These are phyloP conservation scores for Diaporthe sp. DNA, from an alignment of 2,329 filamentous ascomycete genomes.

Conservation along the genomic window DNA sequence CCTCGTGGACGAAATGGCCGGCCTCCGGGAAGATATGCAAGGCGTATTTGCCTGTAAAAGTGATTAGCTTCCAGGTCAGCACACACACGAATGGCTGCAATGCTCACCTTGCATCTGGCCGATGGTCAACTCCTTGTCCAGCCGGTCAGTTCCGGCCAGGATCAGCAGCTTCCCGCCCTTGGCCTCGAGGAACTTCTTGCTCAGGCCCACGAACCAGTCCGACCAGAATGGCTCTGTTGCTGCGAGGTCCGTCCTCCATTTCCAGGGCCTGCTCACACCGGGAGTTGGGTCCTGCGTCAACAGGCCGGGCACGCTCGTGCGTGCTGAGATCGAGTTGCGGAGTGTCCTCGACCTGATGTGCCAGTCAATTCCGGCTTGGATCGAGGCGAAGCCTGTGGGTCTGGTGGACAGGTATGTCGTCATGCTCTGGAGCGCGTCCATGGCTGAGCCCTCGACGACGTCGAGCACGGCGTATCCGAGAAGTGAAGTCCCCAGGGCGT, in stretches of 20 bases:
- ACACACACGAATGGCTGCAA: background rate
- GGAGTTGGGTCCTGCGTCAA: conserved; percentile 64
- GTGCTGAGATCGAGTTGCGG: conserved; percentile 84
- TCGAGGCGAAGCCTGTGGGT: conserved; percentile 81
- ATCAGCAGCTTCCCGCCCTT: conserved; percentile 87
- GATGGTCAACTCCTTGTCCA: conserved; percentile 94
- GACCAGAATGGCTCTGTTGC: conserved; percentile 94
- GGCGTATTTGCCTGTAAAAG: conserved; percentile 83
- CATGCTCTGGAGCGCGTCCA: conserved; percentile 96
- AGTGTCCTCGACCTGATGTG: conserved; percentile 91
- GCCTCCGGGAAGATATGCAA: conserved; percentile 94
- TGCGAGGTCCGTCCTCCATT: conserved; percentile 87
- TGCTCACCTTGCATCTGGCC: conserved; percentile 92
- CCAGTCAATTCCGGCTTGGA: conserved; percentile 91
- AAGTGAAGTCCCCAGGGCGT: conserved; percentile 74
- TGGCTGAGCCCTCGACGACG: conserved; percentile 95
- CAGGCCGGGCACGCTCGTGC: conserved; percentile 87
- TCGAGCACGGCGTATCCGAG: conserved; percentile 93
- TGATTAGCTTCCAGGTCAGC: conserved; percentile 32
- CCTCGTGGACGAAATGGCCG: conserved; percentile 97
- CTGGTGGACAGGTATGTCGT: conserved; percentile 88
- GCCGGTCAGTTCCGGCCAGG: conserved; percentile 87
- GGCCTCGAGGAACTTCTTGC: conserved; percentile 86
- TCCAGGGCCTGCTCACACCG: conserved; percentile 68
- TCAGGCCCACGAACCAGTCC: conserved; percentile 91